phyloP scores from a whole-genome alignment of 2,329 filamentous ascomycete species.

The Epichloe sp. region DNA sequence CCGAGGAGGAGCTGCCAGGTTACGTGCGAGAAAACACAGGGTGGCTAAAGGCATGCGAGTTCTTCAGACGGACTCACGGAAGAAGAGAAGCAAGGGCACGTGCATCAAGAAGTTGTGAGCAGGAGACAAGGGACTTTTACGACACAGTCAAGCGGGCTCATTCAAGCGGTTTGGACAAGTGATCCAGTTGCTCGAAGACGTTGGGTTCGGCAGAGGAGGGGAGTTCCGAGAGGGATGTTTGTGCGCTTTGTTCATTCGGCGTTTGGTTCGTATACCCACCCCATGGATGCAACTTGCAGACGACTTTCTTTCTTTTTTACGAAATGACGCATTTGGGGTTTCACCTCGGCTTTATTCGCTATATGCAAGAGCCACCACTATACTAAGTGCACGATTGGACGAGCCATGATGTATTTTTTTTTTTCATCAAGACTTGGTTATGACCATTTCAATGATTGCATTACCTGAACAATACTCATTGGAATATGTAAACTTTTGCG shows the following conservation, averaged over 20 bases:
- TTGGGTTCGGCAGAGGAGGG: not conserved
- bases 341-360: not conserved
- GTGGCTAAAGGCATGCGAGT: constrained; percentile 30
- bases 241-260: not conserved
- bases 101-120: constrained; percentile 8
- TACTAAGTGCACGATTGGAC: not conserved
- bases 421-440: too few relatives aligned
- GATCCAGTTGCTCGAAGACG: not conserved
- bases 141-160: constrained; percentile 2
- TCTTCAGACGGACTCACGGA: constrained; percentile 18
- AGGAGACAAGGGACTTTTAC: constrained; percentile 14
- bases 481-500: too few relatives aligned
- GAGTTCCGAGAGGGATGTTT: not conserved
- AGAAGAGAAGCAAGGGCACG: constrained; percentile 2
- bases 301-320: not conserved
- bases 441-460: too few relatives aligned
- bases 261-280: constrained; percentile 1
- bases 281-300: not conserved
- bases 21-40: constrained; percentile 29
- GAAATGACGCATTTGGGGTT: not conserved
- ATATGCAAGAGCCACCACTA: too few relatives aligned
- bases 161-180: not conserved
- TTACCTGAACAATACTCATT: too few relatives aligned
- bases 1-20: constrained; percentile 28
- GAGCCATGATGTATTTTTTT: not conserved